Percentiles rank a stretch among this genome's conserved stretches.
Evolutionary conservation across 768 basidiomycete genomes (phyloP).

Genomic region (Collybiopsis luxurians): DNA sequence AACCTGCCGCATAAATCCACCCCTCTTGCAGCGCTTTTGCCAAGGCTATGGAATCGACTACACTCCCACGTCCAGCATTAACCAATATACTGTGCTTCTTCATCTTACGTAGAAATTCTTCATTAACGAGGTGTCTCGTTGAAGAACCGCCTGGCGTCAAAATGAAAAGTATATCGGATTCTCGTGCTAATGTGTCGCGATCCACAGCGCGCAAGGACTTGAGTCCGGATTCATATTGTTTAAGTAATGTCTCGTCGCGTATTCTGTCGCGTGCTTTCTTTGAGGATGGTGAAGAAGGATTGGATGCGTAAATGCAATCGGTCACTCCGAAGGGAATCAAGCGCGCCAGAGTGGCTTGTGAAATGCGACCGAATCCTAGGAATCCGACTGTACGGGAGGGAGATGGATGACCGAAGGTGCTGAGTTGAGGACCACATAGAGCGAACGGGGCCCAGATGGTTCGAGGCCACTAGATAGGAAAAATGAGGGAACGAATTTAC

Average conservation of each 20-base stretch:
- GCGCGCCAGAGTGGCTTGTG: constrained; percentile 77
- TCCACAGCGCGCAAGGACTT: constrained; percentile 55
- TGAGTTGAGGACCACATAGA: constrained; percentile 82
- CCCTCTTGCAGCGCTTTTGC: constrained; percentile 72
- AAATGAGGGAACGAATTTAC: background rate
- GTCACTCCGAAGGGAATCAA: constrained; percentile 83
- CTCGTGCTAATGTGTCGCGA: constrained; percentile 63
- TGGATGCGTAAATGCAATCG: constrained; percentile 64
- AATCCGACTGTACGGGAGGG: constrained; percentile 74
- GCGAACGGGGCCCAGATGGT: constrained; percentile 80
- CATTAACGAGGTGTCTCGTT: constrained; percentile 74
- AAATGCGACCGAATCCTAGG: constrained; percentile 93
- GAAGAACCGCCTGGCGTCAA: constrained; percentile 71
- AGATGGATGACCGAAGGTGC: constrained; percentile 30
- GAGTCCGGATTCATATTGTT: constrained; percentile 25
- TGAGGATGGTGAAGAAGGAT: constrained; percentile 46
- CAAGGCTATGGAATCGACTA: constrained; percentile 90
- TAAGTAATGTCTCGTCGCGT: constrained; percentile 30
- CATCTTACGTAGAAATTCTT: constrained; percentile 76
- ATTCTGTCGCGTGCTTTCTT: constrained; percentile 33
- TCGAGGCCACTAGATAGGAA: constrained; percentile 64
- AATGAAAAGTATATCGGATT: constrained; percentile 84
- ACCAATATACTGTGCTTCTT: constrained; percentile 81
- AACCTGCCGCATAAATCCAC: constrained; percentile 88
- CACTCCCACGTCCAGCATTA: constrained; percentile 80